phyloP scores from a whole-genome alignment of 176 grass and related monocot genomes.

The Elymus sibiricus region DNA sequence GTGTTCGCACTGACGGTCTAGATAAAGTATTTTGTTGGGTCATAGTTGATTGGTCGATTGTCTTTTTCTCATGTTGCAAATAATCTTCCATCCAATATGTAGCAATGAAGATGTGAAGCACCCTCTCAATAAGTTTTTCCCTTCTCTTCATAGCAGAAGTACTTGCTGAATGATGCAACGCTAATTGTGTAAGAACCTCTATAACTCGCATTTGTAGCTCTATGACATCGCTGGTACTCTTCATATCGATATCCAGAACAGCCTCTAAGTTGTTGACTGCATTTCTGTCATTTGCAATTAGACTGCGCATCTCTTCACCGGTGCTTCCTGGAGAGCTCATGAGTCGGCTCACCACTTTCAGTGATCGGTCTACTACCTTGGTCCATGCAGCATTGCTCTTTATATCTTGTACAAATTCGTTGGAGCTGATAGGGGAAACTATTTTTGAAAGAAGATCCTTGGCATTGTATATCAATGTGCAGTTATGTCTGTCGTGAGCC shows the following conservation, averaged over 20 bases:
- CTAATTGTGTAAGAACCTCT: neutral
- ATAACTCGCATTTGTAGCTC: neutral
- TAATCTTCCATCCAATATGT: neutral
- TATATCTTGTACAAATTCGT: neutral
- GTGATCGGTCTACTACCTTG: neutral
- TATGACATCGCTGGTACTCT: neutral
- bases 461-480: neutral
- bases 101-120: neutral
- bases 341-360: neutral
- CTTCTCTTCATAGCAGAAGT: neutral
- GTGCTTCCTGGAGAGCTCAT: neutral
- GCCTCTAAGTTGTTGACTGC: neutral
- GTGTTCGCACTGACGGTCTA: neutral
- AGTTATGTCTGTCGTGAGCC: neutral
- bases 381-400: neutral
- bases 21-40: too few relatives aligned
- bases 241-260: neutral
- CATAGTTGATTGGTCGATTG: too few relatives aligned
- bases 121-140: neutral
- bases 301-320: neutral
- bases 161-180: neutral
- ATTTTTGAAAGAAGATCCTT: neutral
- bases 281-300: neutral
- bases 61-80: neutral
- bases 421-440: neutral